Base-by-base conservation (phyloP, 192 early-diverging fungal species). In the Pilobolus umbonatus region DNA sequence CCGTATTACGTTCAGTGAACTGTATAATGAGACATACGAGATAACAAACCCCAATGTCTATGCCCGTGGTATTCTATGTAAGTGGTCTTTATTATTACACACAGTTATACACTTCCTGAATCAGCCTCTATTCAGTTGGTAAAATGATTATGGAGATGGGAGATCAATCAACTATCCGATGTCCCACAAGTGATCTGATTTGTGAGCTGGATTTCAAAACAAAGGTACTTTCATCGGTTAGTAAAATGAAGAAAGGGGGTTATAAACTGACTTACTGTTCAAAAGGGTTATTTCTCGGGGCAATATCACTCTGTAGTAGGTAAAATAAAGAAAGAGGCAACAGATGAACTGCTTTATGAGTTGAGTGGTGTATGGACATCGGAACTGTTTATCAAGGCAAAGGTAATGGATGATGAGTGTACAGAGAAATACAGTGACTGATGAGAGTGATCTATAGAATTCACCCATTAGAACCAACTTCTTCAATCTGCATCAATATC, bases 41-140 rank as follows among this genome's bases (percentile, higher is more conserved):
- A 85, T 96, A 51, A 84, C 85, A 0, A 85, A 88, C 62, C 94
- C 94, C 15, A 96, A 96, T 74, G 82, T 93, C 48, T 94, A 94
- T 65, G 94, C 90, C 4, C 77, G 91, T 8, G 91, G 91, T 5
- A 88, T 96, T 35, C 50, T 96, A 47, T 46, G 65, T 60, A 55
- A 35, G 50, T 52, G n/a, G 12, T 30, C 26, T 55, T 36, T 21
- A 10, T 25, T 54, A 26, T 10, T 9, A 12, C 3, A 26, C n/a
- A 25, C 21, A 21, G 2, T 47, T 35, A 12, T 15, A 24, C 29
- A 19, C 30, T 34, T 47, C 14, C 21, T 50, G 4, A 7, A 19
- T 15, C 10, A 24, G 10, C 29, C 36, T 54, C 30, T 45, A 8
- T 31, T 4, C 22, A 67, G 65, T 96, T 72, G 94, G 94, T 24